Evolutionary conservation across 2,329 filamentous ascomycete genomes (phyloP).

Genomic region (Huntiella savannae): DNA sequence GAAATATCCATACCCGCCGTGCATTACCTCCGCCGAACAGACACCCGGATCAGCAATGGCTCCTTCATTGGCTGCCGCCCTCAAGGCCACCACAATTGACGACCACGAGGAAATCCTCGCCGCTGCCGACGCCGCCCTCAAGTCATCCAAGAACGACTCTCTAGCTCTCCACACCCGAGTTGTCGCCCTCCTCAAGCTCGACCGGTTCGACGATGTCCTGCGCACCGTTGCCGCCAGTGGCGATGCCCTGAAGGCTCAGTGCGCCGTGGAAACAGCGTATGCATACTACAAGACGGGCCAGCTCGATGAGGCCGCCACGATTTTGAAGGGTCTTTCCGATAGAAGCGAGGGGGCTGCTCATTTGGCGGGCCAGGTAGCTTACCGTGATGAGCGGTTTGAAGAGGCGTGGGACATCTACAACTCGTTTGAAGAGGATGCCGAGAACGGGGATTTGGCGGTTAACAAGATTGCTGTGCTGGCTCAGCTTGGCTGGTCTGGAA

Average conservation of each 20-base stretch:
- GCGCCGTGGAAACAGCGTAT: conserved; percentile 55
- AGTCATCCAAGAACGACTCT: conserved; percentile 37
- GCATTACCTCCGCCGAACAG: not conserved
- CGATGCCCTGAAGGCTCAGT: conserved; percentile 38
- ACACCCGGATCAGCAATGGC: conserved; percentile 1
- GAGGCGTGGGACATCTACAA: conserved; percentile 46
- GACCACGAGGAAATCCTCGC: conserved; percentile 60
- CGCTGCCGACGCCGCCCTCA: conserved; percentile 40
- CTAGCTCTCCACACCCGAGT: conserved; percentile 50
- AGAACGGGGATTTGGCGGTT: conserved; percentile 58
- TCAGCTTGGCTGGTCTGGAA: conserved; percentile 51
- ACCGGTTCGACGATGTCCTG: conserved; percentile 62
- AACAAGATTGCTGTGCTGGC: conserved; percentile 55
- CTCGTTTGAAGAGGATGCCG: conserved; percentile 35
- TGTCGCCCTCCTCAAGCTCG: conserved; percentile 61
- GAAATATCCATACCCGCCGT: no score
- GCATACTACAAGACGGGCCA: conserved; percentile 66
- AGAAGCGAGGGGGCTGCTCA: conserved; percentile 26
- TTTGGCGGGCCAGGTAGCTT: conserved; percentile 47
- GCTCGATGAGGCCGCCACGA: conserved; percentile 37
- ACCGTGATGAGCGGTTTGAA: conserved; percentile 55
- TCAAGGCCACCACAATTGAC: conserved; percentile 35
- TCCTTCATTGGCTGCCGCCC: conserved; percentile 26
- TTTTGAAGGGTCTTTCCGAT: not conserved
- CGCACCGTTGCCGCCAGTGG: conserved; percentile 46